A percentile compares a stretch with the other conserved stretches of the same genome.
phyloP scores from a whole-genome alignment of 1,139 yeast genomes.

The Candida buenavistaensis region DNA sequence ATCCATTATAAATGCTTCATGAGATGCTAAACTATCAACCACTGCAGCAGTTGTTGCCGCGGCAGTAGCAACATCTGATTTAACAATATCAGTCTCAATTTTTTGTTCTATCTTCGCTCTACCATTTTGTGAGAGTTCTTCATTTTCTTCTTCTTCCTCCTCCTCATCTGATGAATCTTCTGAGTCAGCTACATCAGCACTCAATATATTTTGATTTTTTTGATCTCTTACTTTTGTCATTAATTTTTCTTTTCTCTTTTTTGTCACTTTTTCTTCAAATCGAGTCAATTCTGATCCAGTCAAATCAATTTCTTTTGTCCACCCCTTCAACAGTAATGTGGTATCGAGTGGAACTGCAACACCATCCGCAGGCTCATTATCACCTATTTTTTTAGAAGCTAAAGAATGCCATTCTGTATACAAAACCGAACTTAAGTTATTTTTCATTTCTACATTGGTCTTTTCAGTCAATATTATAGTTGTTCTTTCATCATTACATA shows the following conservation, averaged over 20 bases:
- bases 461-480: slow-evolving; percentile 77
- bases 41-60: slow-evolving; percentile 5
- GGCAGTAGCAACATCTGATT: slow-evolving; percentile 9
- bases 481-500: slow-evolving; percentile 65
- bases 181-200: slow-evolving; percentile 37
- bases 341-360: slow-evolving; percentile 54
- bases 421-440: slow-evolving; percentile 34
- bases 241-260: slow-evolving; percentile 45
- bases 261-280: slow-evolving; percentile 47
- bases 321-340: slow-evolving; percentile 29
- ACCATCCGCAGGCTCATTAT: slow-evolving; percentile 54
- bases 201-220: slow-evolving; percentile 55
- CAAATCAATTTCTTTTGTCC: slow-evolving; percentile 50
- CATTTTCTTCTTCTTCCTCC: slow-evolving; percentile 22
- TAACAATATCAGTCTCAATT: background rate
- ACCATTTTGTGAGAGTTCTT: too few species aligned
- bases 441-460: slow-evolving; percentile 17
- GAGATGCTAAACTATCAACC: slow-evolving; percentile 36
- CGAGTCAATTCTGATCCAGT: slow-evolving; percentile 49
- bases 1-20: slow-evolving; percentile 44
- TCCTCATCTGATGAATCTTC: slow-evolving; percentile 44
- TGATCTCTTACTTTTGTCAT: slow-evolving; percentile 56
- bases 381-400: slow-evolving; percentile 31
- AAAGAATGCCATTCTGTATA: slow-evolving; percentile 58
- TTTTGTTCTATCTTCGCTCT: too few species aligned